A percentile compares a stretch with the other conserved stretches of the same genome.
These are phyloP conservation scores for Silene noctiflora DNA, from an alignment of 179 eudicot species.

Conservation along the genomic window DNA sequence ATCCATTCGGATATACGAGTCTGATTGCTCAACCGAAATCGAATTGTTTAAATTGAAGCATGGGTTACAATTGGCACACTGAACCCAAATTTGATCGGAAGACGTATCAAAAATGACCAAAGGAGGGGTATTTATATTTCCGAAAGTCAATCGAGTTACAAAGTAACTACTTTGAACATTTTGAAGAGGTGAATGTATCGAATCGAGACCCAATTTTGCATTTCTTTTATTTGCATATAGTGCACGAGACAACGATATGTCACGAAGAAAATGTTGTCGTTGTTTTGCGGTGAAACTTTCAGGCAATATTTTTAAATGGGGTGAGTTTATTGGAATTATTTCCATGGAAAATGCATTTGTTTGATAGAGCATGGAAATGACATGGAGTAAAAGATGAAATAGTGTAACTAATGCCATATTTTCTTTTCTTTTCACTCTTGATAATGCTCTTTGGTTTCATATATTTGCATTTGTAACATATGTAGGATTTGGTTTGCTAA, in stretches of 20 bases:
- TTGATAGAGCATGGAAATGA: neutral
- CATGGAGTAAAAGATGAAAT: neutral
- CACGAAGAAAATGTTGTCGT: slow-evolving; percentile 1
- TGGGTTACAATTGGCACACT: slow-evolving; percentile 18
- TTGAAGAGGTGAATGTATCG: neutral
- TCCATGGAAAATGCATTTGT: slow-evolving; percentile 18
- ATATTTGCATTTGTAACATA: neutral
- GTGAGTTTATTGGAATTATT: slow-evolving; percentile 22
- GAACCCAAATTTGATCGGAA: slow-evolving; percentile 15
- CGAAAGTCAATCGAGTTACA: neutral
- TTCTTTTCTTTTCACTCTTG: too few species aligned
- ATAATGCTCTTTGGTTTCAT: neutral
- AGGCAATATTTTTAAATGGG: slow-evolving; percentile 19
- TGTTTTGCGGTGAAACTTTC: neutral
- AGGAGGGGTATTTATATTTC: neutral
- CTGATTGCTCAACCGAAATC: neutral
- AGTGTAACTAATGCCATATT: neutral
- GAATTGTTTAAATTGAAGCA: neutral
- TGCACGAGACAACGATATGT: slow-evolving; percentile 23
- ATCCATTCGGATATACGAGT: neutral
- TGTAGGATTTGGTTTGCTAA: too few species aligned
- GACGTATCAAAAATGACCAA: slow-evolving; percentile 14
- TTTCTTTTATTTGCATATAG: neutral
- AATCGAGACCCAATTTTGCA: neutral
- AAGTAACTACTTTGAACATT: neutral